These are phyloP conservation scores for Nepenthes mirabilis DNA, from an alignment of 148 eudicot genomes.

Conservation along the genomic window DNA sequence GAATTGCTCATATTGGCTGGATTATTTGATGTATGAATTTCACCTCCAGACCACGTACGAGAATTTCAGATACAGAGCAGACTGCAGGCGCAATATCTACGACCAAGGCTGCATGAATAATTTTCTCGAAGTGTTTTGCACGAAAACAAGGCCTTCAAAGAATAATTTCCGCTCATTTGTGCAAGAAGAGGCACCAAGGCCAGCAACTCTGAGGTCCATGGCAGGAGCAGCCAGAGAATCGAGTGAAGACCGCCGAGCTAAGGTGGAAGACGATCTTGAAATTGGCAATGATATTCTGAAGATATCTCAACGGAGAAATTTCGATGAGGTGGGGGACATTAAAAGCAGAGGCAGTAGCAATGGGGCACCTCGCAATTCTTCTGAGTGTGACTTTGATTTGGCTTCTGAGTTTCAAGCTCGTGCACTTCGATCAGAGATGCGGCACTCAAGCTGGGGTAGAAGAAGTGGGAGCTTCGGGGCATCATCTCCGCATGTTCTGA, in stretches of 20 bases:
- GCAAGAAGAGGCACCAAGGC: constrained; percentile 34
- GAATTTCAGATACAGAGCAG: constrained; percentile 55
- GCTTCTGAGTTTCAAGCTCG: constrained; percentile 20
- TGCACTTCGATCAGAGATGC: constrained; percentile 4
- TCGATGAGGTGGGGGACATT: constrained; percentile 26
- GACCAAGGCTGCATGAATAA: constrained; percentile 51
- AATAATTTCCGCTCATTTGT: constrained; percentile 38
- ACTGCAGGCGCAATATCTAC: constrained; percentile 38
- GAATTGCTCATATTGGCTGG: too few relatives aligned
- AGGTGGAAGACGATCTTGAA: constrained; percentile 65
- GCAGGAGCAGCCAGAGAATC: constrained; percentile 16
- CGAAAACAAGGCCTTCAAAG: constrained; percentile 37
- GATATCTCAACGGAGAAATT: constrained; percentile 49
- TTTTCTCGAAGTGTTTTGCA: constrained; percentile 47
- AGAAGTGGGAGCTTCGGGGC: constrained; percentile 23
- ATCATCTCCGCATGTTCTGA: constrained; percentile 18
- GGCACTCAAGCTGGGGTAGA: constrained; percentile 10
- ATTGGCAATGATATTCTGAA: constrained; percentile 54
- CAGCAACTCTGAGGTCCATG: constrained; percentile 16
- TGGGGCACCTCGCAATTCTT: constrained; percentile 21
- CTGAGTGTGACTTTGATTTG: constrained; percentile 22
- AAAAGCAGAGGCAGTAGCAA: constrained; percentile 26
- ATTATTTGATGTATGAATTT: too few relatives aligned
- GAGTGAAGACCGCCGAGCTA: constrained; percentile 30
- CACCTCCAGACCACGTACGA: constrained; percentile 60